Percentiles rank a stretch among this genome's conserved stretches.
These are phyloP conservation scores for Gossypium laxum DNA, from an alignment of 441 rosid species.

Conservation along the genomic window DNA sequence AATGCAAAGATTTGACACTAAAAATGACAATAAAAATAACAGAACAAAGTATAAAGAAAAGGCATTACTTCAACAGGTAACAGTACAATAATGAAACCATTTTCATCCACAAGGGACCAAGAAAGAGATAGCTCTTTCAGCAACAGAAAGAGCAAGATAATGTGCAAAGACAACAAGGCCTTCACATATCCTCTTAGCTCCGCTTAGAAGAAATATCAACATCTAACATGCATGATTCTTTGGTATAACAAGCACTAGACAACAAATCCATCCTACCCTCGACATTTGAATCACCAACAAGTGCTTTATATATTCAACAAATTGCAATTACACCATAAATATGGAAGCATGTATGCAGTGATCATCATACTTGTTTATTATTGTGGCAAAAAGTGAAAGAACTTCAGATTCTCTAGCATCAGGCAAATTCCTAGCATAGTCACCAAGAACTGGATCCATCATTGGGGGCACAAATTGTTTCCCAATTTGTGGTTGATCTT, in stretches of 20 bases:
- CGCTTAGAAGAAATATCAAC: neutral
- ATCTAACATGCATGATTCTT: neutral
- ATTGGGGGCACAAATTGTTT: conserved; percentile 98
- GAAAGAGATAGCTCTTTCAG: neutral
- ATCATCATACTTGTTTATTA: conserved; percentile 78
- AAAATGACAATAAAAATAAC: neutral
- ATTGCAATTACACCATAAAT: neutral
- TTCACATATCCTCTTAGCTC: neutral
- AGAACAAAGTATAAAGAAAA: neutral
- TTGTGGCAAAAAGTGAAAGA: conserved; percentile 94
- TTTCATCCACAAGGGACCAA: neutral
- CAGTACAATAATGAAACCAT: neutral
- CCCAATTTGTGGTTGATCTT: conserved; percentile 92
- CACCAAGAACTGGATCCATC: conserved; percentile 98
- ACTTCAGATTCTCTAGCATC: conserved; percentile 99
- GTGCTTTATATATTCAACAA: neutral
- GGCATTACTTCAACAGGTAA: neutral
- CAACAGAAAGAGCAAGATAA: neutral
- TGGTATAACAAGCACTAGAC: neutral
- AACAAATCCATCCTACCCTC: neutral
- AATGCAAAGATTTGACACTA: neutral
- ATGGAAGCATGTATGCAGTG: neutral
- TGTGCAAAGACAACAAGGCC: neutral
- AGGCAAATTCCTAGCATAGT: conserved; percentile 93
- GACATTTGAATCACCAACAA: neutral